Conservation (phyloP, 345 rosid genomes). For the Salix caprea region DNA sequence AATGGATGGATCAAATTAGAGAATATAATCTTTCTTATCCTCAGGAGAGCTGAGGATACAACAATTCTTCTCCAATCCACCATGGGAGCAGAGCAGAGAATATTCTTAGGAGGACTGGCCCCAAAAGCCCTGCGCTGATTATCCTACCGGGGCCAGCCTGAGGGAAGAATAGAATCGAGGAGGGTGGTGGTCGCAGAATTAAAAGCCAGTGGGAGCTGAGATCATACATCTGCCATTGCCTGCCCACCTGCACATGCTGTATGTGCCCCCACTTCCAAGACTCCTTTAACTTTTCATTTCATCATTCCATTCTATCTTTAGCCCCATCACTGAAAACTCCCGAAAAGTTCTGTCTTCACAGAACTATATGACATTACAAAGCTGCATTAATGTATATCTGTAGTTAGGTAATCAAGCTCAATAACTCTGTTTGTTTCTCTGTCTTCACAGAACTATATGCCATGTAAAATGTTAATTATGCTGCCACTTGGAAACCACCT, state of each 20-base stretch:
- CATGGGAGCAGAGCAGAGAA: neutral
- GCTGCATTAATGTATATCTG: neutral
- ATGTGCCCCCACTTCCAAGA: conserved; percentile 3
- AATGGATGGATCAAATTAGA: neutral
- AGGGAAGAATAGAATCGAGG: conserved; percentile 4
- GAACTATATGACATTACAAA: neutral
- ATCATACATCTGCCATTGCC: conserved; percentile 13
- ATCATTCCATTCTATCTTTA: neutral
- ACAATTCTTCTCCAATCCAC: neutral
- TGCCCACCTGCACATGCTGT: conserved; percentile 19
- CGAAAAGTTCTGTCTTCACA: neutral
- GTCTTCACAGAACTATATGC: neutral
- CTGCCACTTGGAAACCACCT: neutral
- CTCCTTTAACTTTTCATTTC: neutral
- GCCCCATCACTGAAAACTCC: conserved; percentile 8
- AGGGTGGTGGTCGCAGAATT: conserved; percentile 7
- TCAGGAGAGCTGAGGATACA: neutral
- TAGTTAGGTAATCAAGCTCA: conserved; percentile 4
- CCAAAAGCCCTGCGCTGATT: neutral
- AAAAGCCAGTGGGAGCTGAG: neutral
- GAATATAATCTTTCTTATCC: neutral
- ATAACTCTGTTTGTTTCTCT: neutral
- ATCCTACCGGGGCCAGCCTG: conserved; percentile 1
- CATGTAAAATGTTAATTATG: neutral
- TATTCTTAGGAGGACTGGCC: neutral